Base-by-base conservation (phyloP, 1,139 yeast species). In the Debaryomyces udenii region DNA sequence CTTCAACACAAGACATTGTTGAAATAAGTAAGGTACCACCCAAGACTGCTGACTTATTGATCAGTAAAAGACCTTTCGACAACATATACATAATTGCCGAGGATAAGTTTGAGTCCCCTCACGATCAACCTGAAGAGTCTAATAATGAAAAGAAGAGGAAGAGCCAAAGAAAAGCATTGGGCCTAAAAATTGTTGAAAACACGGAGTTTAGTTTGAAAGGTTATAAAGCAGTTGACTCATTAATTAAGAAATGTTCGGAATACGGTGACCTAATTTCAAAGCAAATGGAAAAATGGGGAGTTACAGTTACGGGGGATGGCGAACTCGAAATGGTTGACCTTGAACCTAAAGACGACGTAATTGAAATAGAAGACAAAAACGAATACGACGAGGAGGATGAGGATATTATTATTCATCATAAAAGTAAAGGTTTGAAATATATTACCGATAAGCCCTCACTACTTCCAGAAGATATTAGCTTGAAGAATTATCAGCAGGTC, bases 401-500 rank as follows among this genome's bases (percentile, higher is more conserved):
- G 23, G 64, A 64, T 6, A 62, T 64, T 18, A 60, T 64, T 1
- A 41, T 47, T 6, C 43, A 41, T n/a, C 47, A 44, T 6, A 56
- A 54, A 43, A 54, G 53, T 27, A 58, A 52, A 43, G 61, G 66
- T 1, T 52, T 68, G 32, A 53, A 54, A 14, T 93, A 84, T 59
- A 79, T 89, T 62, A 80, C 74, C 35, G 81, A 78, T 37, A 84
- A 88, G 56, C 99, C 99, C 3, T 59, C 66, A 9, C 64, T 84
- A 34, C 63, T 93, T 46, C 71, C 87, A 0, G 73, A 72, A 0
- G 86, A 80, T 16, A 73, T 88, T 23, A 79, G 78, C 31, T 70
- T 93, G 52, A 93, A 93, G 56, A 83, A 81, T 55, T 93, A 93
- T 61, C 99, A 93, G 68, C 93, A 90, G 55, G 96, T 93, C 14